Evolutionary conservation across 2,329 filamentous ascomycete genomes (phyloP).

Genomic region (Alternaria novae-zelandiae): DNA sequence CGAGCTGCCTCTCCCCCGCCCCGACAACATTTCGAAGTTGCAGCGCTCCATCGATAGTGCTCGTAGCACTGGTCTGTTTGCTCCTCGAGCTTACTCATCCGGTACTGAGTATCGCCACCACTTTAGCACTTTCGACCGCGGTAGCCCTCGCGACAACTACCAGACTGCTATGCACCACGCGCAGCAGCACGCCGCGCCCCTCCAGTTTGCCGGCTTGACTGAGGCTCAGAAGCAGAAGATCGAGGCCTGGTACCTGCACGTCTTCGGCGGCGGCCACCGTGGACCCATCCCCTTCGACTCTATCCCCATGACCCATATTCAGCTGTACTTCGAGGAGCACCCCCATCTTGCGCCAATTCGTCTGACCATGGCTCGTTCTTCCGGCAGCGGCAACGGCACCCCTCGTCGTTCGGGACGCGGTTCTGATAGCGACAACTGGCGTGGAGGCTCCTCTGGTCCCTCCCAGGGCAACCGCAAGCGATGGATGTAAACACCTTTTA

Average conservation of each 20-base stretch:
- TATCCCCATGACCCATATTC: conserved; percentile 33
- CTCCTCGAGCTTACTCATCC: conserved; percentile 76
- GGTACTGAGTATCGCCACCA: conserved; percentile 78
- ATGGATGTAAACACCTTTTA: conserved; percentile 15
- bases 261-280: conserved; percentile 25
- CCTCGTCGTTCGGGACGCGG: conserved; percentile 17
- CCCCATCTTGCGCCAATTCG: conserved; percentile 10
- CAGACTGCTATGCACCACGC: conserved; percentile 27
- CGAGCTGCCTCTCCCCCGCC: conserved; percentile 76
- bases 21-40: conserved; percentile 87
- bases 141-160: conserved; percentile 61
- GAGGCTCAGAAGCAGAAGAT: conserved; percentile 30
- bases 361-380: conserved; percentile 33
- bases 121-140: conserved; percentile 80
- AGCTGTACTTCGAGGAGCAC: conserved; percentile 26
- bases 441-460: conserved; percentile 9
- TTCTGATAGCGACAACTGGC: not conserved
- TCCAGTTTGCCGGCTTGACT: conserved; percentile 14
- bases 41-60: conserved; percentile 87
- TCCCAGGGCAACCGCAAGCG: conserved; percentile 12
- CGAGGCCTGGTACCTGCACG: conserved; percentile 32
- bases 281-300: conserved; percentile 34
- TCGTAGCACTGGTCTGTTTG: conserved; percentile 84
- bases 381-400: conserved; percentile 12
- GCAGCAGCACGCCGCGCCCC: conserved; percentile 21